Evolutionary conservation across 768 basidiomycete genomes (phyloP), one percentile per base, ranked within the genome.

Genomic region (Tricholomella constricta): DNA sequence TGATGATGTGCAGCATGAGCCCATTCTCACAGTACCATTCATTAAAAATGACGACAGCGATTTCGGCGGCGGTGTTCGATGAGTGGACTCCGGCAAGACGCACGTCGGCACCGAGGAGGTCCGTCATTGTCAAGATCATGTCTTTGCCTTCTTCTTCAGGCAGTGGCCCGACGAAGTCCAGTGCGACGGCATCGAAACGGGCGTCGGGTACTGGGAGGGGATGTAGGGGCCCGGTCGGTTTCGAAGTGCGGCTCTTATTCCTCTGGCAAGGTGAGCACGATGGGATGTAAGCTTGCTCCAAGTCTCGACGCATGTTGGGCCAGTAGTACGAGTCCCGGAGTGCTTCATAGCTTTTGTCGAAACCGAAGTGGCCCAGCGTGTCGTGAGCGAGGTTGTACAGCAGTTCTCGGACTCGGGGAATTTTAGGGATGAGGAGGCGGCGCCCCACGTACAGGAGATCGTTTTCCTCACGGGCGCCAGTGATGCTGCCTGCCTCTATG

Each of bases 21-120:
- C 74, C 69, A 57, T 70, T 70, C 40, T 70, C 60, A 38, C 65
- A 68, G 51, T 62, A 70, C 65, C 65, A 71, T 6, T 67, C 19
- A 23, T 69, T 42, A 25, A 71, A 71, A 10, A 71, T 61, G 0
- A 67, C n/a, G 1, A 37, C 40, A 0, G 66, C 68, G 6, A 66
- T 20, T 3, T 65, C 53, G 11, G 42, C 46, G 0, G 68, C 64
- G 1, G 60, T 58, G n/a, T 52, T 40, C 23, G 46, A 47, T 8
- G 47, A 51, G 0, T 26, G 35, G 2, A 45, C 38, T 1, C 60
- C 48, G 0, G 60, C 52, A 6, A 70, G 34, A 0, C 53, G 58
- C 15, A 71, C 42, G n/a, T 69, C 66, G 0, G 71, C 47, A 0
- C 60, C 61, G 2, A 68, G 55, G 0, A 51, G 35, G 41, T 69